phyloP scores from a whole-genome alignment of 106 monocot genomes.

The Apostasia ramifera region DNA sequence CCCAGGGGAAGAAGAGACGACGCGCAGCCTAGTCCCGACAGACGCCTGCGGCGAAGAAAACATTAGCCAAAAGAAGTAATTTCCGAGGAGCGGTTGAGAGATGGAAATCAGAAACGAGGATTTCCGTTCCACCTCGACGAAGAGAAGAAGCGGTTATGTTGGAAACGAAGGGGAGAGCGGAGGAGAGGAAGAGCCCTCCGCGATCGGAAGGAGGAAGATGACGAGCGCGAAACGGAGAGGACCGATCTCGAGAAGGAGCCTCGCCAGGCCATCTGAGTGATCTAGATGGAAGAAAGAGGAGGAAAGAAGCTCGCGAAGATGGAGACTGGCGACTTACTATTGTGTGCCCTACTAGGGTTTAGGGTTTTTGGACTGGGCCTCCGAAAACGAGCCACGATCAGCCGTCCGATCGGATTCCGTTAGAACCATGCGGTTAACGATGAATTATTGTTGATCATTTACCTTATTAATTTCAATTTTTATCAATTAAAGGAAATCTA shows the following conservation, averaged over 20 bases:
- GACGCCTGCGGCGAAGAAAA: conserved; percentile 18
- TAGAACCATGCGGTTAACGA: no score
- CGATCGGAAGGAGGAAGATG: conserved; percentile 22
- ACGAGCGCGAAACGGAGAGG: conserved; percentile 36
- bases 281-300: not conserved
- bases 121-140: conserved; percentile 29
- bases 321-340: not conserved
- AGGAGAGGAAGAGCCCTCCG: conserved; percentile 14
- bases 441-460: no score
- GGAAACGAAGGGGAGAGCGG: conserved; percentile 11
- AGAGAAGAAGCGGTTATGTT: conserved; percentile 26
- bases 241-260: conserved; percentile 52
- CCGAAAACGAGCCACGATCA: not conserved
- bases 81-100: not conserved
- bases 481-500: no score
- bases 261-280: conserved; percentile 39
- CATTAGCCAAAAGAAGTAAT: not conserved
- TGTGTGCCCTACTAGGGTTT: conserved; percentile 7
- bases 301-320: not conserved
- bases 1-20: conserved; percentile 63
- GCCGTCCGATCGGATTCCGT: no score
- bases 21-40: conserved; percentile 40
- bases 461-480: no score
- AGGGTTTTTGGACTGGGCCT: not conserved
- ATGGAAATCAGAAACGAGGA: not conserved